Evolutionary conservation across 73 alveolate genomes (phyloP).

Genomic region (Uronychia binucleata): DNA sequence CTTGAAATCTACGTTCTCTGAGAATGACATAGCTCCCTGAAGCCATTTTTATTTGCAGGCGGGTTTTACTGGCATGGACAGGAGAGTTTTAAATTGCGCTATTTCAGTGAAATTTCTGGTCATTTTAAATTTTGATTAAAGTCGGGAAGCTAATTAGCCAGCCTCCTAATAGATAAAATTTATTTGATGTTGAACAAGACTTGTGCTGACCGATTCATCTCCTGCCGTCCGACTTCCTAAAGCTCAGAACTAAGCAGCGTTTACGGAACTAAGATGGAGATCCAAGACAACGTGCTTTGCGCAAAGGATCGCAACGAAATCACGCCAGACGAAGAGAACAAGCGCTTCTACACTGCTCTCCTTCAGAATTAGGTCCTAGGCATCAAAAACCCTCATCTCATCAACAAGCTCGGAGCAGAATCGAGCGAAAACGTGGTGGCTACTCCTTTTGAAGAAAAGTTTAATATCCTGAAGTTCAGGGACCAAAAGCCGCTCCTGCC

Average conservation of each 20-base stretch:
- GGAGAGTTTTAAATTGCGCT: no score
- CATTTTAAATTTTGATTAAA: no score
- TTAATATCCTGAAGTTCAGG: background rate
- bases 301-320: background rate
- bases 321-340: slow-evolving; percentile 58
- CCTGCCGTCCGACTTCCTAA: background rate
- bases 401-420: background rate
- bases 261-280: background rate
- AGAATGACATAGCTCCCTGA: background rate
- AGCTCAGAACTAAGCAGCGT: background rate
- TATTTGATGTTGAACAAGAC: background rate
- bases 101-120: no score
- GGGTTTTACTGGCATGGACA: no score
- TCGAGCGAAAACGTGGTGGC: background rate
- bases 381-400: slow-evolving; percentile 14
- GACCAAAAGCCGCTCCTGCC: background rate
- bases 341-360: slow-evolving; percentile 49
- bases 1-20: background rate
- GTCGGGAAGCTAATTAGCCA: background rate
- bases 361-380: slow-evolving; percentile 57
- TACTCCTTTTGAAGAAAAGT: background rate
- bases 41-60: no score
- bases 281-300: background rate
- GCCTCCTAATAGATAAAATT: background rate
- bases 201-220: background rate